Evolutionary conservation across 768 basidiomycete species (phyloP).

Genomic region (Tricholomella constricta): DNA sequence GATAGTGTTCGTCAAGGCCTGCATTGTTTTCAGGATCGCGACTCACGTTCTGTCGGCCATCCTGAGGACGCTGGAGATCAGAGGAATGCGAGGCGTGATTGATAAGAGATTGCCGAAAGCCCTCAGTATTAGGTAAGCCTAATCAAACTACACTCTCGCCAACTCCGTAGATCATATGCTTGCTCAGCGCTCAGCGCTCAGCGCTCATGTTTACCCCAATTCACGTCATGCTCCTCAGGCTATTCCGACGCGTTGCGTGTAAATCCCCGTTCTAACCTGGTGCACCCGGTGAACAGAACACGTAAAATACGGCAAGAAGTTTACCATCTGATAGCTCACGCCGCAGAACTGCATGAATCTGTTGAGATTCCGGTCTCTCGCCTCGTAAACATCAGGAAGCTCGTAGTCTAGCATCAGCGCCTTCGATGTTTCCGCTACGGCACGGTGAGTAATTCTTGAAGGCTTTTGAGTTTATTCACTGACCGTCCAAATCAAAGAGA

Average conservation of each 20-base stretch:
- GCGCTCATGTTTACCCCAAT: not conserved
- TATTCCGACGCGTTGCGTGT: conserved; percentile 7
- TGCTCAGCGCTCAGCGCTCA: too few species aligned
- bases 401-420: conserved; percentile 41
- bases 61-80: not conserved
- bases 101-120: not conserved
- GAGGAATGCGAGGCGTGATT: conserved; percentile 1
- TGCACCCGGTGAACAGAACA: conserved; percentile 3
- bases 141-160: not conserved
- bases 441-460: not conserved
- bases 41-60: conserved; percentile 19
- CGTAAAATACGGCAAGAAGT: conserved; percentile 8
- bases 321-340: conserved; percentile 59
- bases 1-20: not conserved
- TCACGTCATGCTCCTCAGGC: too few species aligned
- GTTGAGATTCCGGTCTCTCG: conserved; percentile 53
- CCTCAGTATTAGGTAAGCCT: too few species aligned
- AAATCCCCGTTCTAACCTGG: conserved; percentile 16
- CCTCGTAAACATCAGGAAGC: conserved; percentile 36
- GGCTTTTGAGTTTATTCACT: conserved; percentile 17
- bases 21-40: not conserved
- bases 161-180: too few species aligned
- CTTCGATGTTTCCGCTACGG: conserved; percentile 33
- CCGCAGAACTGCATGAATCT: conserved; percentile 58
- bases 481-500: conserved; percentile 56